Percentiles rank a stretch among this genome's conserved stretches.
These are phyloP conservation scores for Cymodocea nodosa DNA, from an alignment of 116 monocot genomes.

Conservation along the genomic window DNA sequence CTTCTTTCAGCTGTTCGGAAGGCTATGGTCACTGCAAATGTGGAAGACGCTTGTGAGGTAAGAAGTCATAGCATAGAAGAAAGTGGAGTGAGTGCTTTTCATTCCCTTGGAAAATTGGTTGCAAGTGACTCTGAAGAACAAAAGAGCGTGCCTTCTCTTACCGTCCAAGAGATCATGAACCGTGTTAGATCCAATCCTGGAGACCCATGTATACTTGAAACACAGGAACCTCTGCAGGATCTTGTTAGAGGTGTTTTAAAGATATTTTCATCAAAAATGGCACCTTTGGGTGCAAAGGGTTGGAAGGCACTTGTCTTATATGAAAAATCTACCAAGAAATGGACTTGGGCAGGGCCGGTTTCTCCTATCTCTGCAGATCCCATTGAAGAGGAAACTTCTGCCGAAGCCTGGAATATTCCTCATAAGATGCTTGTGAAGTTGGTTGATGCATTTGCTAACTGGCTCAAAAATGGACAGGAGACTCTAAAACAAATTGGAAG, in stretches of 20 bases:
- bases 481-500: conserved; percentile 85
- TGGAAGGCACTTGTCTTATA: conserved; percentile 75
- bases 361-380: conserved; percentile 33
- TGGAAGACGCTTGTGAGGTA: conserved; percentile 21
- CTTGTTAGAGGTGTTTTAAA: conserved; percentile 79
- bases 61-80: conserved; percentile 16
- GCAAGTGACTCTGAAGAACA: conserved; percentile 13
- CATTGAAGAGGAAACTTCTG: conserved; percentile 72
- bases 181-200: conserved; percentile 70
- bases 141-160: conserved; percentile 36
- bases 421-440: conserved; percentile 91
- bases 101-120: conserved; percentile 16
- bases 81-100: background rate
- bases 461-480: conserved; percentile 85
- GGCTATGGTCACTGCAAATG: conserved; percentile 45
- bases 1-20: conserved; percentile 77
- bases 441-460: conserved; percentile 94
- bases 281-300: conserved; percentile 78
- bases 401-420: conserved; percentile 87
- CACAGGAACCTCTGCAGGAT: conserved; percentile 84
- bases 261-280: conserved; percentile 79
- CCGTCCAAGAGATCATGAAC: conserved; percentile 62
- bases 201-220: conserved; percentile 82
- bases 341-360: conserved; percentile 71
- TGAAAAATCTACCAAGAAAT: conserved; percentile 66